Evolutionary conservation across 495 filamentous ascomycete genomes (phyloP), one percentile per base, ranked within the genome.

Genomic region (Staphylotrichum tortipilum): DNA sequence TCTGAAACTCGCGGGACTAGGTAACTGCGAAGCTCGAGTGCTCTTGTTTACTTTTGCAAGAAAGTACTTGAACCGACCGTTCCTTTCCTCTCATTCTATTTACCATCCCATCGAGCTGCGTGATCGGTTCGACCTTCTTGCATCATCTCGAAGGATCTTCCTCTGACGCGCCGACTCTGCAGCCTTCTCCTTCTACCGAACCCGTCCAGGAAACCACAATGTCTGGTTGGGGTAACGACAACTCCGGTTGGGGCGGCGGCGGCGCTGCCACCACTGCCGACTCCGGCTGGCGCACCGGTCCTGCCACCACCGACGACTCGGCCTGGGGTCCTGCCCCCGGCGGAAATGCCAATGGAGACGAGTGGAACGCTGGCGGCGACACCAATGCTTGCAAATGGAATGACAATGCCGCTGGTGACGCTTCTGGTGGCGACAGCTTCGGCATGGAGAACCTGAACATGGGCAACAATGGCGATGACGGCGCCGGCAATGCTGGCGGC

Each of bases 401-500:
- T n/a, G n/a, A n/a, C n/a, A n/a, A n/a, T n/a, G n/a, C n/a, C n/a
- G n/a, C n/a, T n/a, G 47, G 24, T 21, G 7, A 6, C 39, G 36
- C 34, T 19, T 23, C 41, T 18, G 26, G 41, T 5, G 21, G 26
- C 30, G 29, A 17, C 29, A 49, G 5, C 37, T 42, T 33, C 22
- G 50, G 37, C 51, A 29, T 21, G 23, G 47, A 50, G 21, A 26
- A 34, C 19, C 26, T 26, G 44, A 29, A 21, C 35, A 3, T 17
- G 7, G 40, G 21, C 30, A 33, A n/a, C 21, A n/a, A 22, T 21
- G 39, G 26, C 18, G 24, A 41, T n/a, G 33, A 18, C 7, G 43
- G 36, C 72, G 77, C 77, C 78, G 78, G 75, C 77, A 82, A 85
- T 81, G 62, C 73, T 77, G 80, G 75, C 38, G 53, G 52, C 10